A percentile compares a stretch with the other conserved stretches of the same genome.
These are phyloP conservation scores for Penicillium subrubescens DNA, from an alignment of 495 filamentous ascomycete genomes.

Conservation along the genomic window DNA sequence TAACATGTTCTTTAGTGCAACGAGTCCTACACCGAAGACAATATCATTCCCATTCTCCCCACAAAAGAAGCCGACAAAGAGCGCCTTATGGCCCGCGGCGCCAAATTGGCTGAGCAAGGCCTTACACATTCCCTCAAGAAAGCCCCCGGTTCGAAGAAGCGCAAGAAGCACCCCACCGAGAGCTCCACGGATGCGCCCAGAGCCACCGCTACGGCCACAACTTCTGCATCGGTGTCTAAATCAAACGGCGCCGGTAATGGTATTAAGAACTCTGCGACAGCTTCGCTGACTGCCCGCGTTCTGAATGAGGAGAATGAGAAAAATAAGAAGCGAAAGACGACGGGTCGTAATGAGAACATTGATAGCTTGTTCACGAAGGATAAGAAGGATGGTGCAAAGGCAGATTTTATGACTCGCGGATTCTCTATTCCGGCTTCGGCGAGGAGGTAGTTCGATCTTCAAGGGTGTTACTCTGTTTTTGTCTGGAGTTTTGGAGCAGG, in stretches of 20 bases:
- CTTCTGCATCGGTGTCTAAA: conserved; percentile 18
- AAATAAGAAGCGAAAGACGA: conserved; percentile 77
- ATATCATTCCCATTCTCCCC: conserved; percentile 82
- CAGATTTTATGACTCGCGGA: conserved; percentile 79
- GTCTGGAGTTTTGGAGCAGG: conserved; percentile 7
- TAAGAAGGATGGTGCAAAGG: conserved; percentile 53
- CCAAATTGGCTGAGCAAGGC: conserved; percentile 65
- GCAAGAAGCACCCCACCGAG: conserved; percentile 57
- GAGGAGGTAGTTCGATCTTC: conserved; percentile 26
- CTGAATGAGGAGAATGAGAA: conserved; percentile 80
- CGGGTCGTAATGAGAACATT: conserved; percentile 64
- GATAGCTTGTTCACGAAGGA: conserved; percentile 68
- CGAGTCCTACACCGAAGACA: conserved; percentile 69
- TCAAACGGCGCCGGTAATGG: conserved; percentile 40
- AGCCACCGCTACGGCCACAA: conserved; percentile 8
- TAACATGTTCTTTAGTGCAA: conserved; percentile 57
- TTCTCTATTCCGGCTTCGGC: conserved; percentile 60
- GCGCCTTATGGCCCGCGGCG: conserved; percentile 62
- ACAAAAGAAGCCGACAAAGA: conserved; percentile 70
- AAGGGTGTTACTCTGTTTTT: conserved; percentile 3
- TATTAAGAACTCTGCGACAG: conserved; percentile 87
- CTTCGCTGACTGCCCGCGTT: conserved; percentile 80
- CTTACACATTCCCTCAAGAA: conserved; percentile 92
- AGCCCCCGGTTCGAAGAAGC: conserved; percentile 67
- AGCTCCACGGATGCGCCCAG: conserved; percentile 7